Evolutionary conservation across 345 rosid species (phyloP).

Genomic region (Citrus inodora): DNA sequence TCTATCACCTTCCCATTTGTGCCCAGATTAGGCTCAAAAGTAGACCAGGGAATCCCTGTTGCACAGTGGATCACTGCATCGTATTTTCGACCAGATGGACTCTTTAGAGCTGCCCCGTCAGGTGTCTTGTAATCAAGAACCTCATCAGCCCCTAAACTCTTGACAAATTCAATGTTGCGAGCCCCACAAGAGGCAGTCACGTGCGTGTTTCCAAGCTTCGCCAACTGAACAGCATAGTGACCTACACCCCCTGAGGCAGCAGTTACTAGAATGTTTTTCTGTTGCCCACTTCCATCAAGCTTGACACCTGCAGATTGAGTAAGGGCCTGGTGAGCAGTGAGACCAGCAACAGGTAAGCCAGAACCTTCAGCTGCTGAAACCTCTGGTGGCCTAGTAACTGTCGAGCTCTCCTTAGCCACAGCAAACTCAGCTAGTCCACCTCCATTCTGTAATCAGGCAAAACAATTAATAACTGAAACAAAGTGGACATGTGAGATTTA

Average conservation of each 20-base stretch:
- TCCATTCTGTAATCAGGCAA: slow-evolving; percentile 32
- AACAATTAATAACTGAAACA: background rate
- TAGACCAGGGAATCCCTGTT: slow-evolving; percentile 51
- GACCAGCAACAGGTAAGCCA: slow-evolving; percentile 59
- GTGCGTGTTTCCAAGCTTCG: slow-evolving; percentile 66
- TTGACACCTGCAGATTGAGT: slow-evolving; percentile 56
- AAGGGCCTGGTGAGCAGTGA: slow-evolving; percentile 65
- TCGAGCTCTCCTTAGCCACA: slow-evolving; percentile 53
- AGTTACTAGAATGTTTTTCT: slow-evolving; percentile 56
- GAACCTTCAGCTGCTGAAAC: slow-evolving; percentile 71
- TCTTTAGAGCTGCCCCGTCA: slow-evolving; percentile 63
- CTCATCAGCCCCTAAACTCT: slow-evolving; percentile 78
- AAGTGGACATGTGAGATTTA: background rate
- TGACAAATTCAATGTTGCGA: slow-evolving; percentile 61
- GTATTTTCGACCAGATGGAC: slow-evolving; percentile 70
- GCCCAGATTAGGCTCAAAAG: slow-evolving; percentile 63
- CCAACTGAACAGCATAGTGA: slow-evolving; percentile 73
- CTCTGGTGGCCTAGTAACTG: slow-evolving; percentile 54
- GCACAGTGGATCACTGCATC: slow-evolving; percentile 77
- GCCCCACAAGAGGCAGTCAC: slow-evolving; percentile 89
- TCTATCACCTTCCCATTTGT: slow-evolving; percentile 63
- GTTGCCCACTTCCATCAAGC: slow-evolving; percentile 55
- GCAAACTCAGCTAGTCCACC: slow-evolving; percentile 69
- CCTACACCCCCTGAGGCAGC: slow-evolving; percentile 91
- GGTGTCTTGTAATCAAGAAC: slow-evolving; percentile 81